phyloP scores from a whole-genome alignment of 2,329 filamentous ascomycete species.

The Alternaria longipes region DNA sequence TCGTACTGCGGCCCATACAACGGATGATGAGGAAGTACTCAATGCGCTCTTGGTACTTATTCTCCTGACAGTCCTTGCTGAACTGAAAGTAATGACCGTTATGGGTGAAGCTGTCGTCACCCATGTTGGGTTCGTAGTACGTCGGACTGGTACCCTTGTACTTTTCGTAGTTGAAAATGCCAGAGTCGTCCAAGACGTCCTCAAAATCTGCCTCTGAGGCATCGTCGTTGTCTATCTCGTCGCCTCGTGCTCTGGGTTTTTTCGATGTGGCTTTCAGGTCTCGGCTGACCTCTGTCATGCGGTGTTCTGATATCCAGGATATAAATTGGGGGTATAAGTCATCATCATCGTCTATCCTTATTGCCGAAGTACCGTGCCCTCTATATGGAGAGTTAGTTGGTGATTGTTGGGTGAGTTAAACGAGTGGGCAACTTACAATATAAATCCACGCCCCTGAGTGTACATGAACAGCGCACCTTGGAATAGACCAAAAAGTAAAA shows the following conservation, averaged over 20 bases:
- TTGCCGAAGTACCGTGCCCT: slow-evolving; percentile 51
- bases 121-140: slow-evolving; percentile 60
- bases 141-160: slow-evolving; percentile 60
- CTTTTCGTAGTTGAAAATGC: slow-evolving; percentile 61
- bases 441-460: slow-evolving; percentile 22
- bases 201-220: slow-evolving; percentile 29
- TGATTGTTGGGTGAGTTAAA: slow-evolving; percentile 11
- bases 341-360: slow-evolving; percentile 58
- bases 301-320: slow-evolving; percentile 56
- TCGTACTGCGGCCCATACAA: slow-evolving; percentile 58
- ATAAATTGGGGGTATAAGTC: slow-evolving; percentile 56
- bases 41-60: slow-evolving; percentile 17
- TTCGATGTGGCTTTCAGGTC: slow-evolving; percentile 53
- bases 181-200: slow-evolving; percentile 23
- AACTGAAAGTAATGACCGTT: slow-evolving; percentile 55
- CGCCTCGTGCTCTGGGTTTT: slow-evolving; percentile 19
- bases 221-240: slow-evolving; percentile 17
- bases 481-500: slow-evolving; percentile 54
- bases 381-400: slow-evolving; percentile 31
- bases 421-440: slow-evolving; percentile 1
- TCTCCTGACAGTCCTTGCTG: slow-evolving; percentile 35
- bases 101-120: slow-evolving; percentile 56
- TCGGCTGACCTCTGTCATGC: slow-evolving; percentile 49
- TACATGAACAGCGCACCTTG: slow-evolving; percentile 53
- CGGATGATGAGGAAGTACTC: slow-evolving; percentile 40